Base-by-base conservation (phyloP, 169 alveolate species). In the Amoebophrya sp. region DNA sequence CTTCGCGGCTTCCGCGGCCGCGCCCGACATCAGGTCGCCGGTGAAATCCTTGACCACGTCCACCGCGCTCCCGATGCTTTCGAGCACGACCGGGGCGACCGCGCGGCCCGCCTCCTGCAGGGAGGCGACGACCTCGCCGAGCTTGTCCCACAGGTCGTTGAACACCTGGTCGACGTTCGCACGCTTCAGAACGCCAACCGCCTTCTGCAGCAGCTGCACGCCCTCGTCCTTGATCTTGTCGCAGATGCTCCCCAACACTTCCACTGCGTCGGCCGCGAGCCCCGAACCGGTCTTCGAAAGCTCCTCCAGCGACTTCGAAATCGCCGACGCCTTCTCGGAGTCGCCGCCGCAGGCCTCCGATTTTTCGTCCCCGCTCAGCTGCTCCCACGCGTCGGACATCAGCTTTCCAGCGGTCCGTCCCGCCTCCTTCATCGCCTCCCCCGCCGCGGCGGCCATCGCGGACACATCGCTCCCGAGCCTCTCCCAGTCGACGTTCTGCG, bases 301-400 rank as follows among this genome's bases (percentile, higher is more conserved):
- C 23, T 58, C 78, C 34, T 58, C 78, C 26, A 58, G 23, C 34
- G 29, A 13, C 78, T 58, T 58, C 4, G 34, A 13, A 29, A 58
- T 58, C 29, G 34, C 78, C 7, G 29, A 2, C 78, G 78, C 78
- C 34, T 58, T 58, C 39, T 58, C 78, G 7, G 7, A 13, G 34
- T 58, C 78, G 34, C 78, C 78, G 34, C 78, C 78, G 29, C 34
- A 13, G 34, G 78, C 78, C 34, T 16, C 78, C 39, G 34, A 7
- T 16, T 58, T 16, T 23, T 58, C 78, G 38, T 58, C 78, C 10
- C 34, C 78, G 38, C 34, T 23, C 26, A 58, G 78, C 78, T 58
- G 78, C 78, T 58, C 78, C 78, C 78, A 58, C 39, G 78, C 78
- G 34, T 58, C 78, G 78, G 78, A 58, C 78, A 58, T 58, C 39